Evolutionary conservation across 2,329 filamentous ascomycete species (phyloP).

Genomic region (Cladophialophora immunda): DNA sequence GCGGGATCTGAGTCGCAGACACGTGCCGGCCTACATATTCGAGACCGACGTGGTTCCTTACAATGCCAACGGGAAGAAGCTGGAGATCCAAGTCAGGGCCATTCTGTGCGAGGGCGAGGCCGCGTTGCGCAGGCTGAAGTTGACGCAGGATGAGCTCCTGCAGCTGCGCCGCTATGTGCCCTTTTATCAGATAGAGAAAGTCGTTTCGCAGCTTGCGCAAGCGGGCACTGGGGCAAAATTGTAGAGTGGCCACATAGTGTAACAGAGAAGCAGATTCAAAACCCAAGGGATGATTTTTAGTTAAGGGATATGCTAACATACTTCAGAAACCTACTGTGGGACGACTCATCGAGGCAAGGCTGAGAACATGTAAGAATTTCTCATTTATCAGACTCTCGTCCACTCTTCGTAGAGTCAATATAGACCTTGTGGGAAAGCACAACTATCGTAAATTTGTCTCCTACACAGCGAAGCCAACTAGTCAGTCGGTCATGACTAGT

Average conservation of each 20-base stretch:
- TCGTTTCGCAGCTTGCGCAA: background rate
- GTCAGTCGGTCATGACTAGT: too few species aligned
- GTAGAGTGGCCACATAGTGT: background rate
- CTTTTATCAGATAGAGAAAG: conserved; percentile 26
- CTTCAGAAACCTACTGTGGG: too few species aligned
- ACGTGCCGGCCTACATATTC: conserved; percentile 31
- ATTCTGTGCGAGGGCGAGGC: conserved; percentile 22
- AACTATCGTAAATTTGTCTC: too few species aligned
- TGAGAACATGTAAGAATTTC: too few species aligned
- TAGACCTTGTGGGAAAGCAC: too few species aligned
- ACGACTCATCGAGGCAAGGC: too few species aligned
- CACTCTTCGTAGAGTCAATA: too few species aligned
- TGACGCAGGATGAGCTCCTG: conserved; percentile 17
- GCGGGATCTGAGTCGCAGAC: conserved; percentile 65
- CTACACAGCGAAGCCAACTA: too few species aligned
- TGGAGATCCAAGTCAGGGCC: conserved; percentile 32
- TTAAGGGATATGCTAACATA: too few species aligned
- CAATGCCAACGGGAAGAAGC: conserved; percentile 35
- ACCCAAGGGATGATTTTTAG: too few species aligned
- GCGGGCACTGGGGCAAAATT: background rate
- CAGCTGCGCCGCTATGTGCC: conserved; percentile 18
- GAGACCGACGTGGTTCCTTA: conserved; percentile 23
- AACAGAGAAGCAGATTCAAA: too few species aligned
- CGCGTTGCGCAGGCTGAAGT: conserved; percentile 19
- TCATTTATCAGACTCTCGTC: too few species aligned